These are phyloP conservation scores for Scenedesmus sp. DNA, from an alignment of 163 green algal genomes.

Conservation along the genomic window DNA sequence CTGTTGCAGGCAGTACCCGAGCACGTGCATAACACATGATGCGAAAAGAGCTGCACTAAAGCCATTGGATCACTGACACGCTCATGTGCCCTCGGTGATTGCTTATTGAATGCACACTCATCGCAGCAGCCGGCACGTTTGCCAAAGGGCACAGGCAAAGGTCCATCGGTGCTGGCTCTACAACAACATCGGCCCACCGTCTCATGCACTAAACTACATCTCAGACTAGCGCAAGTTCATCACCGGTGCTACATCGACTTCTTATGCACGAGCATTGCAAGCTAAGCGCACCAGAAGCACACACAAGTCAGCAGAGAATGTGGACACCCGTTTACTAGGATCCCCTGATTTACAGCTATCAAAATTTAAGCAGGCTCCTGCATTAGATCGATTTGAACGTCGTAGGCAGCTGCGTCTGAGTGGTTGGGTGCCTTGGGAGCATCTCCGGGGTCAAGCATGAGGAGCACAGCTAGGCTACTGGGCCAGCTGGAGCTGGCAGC, in stretches of 20 bases:
- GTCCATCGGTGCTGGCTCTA: not conserved
- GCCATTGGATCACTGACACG: not conserved
- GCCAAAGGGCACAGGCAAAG: not conserved
- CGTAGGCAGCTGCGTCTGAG: not conserved
- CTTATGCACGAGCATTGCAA: not conserved
- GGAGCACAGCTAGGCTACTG: conserved; percentile 9
- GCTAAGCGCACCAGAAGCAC: not conserved
- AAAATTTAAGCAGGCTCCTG: not conserved
- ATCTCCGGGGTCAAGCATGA: not conserved
- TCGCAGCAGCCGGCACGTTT: not conserved
- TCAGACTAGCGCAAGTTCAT: not conserved
- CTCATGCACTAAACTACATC: not conserved
- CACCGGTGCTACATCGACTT: not conserved
- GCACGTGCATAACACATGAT: not conserved
- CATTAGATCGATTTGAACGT: not conserved
- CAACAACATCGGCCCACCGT: not conserved
- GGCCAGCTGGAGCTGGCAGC: not conserved
- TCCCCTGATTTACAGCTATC: not conserved
- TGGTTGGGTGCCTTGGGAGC: not conserved
- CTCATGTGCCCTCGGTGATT: not conserved
- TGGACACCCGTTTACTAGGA: not conserved
- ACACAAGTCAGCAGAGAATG: not conserved
- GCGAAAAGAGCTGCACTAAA: not conserved
- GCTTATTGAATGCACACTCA: not conserved
- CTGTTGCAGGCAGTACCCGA: not conserved